Evolutionary conservation across 106 monocot genomes (phyloP), one percentile per base, ranked within the genome.

Genomic region (Dioscorea zingiberensis): DNA sequence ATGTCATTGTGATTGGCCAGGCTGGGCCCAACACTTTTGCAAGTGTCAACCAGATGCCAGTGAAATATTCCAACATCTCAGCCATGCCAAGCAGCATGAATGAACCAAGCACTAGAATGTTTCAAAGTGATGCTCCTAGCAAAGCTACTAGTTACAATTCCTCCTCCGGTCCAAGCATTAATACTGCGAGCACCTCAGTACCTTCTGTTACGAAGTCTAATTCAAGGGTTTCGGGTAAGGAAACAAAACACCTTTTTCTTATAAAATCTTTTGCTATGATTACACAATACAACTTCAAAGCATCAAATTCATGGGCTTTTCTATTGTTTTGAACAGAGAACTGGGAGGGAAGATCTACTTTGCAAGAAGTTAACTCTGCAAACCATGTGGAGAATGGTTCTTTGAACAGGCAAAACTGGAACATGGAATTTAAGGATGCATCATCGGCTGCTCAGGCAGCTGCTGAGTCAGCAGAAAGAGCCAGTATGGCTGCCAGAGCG

Each of bases 401-500:
- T 13, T 45, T 53, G 18, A 59, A 65, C 72, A 66, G 58, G 29
- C 28, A 81, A 22, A 80, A 25, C 22, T 80, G 79, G 79, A 72
- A 64, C 18, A 70, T 86, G 71, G 80, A 88, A 62, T 98, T 92
- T 63, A 84, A 86, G 68, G 88, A 92, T 84, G 92, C 92, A 70
- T 71, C 84, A 59, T 79, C 80, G 44, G 97, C 97, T 82, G 97
- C 92, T 26, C 72, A 84, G 59, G 91, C 80, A 45, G 97, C 97
- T 59, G 97, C 97, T n/a, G 84, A 98, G 75, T 88, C 97, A 73
- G 97, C 92, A 60, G 92, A 98, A 77, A 79, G 46, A 77, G 97
- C 97, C 22, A 83, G 86, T 69, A 58, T 88, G 55, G 97, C 97
- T 79, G 92, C 97, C 51, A 86, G 75, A 77, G 97, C 86, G 59